Conservation (phyloP, 208 protist species). For the Trypanosomatidae sp. region DNA sequence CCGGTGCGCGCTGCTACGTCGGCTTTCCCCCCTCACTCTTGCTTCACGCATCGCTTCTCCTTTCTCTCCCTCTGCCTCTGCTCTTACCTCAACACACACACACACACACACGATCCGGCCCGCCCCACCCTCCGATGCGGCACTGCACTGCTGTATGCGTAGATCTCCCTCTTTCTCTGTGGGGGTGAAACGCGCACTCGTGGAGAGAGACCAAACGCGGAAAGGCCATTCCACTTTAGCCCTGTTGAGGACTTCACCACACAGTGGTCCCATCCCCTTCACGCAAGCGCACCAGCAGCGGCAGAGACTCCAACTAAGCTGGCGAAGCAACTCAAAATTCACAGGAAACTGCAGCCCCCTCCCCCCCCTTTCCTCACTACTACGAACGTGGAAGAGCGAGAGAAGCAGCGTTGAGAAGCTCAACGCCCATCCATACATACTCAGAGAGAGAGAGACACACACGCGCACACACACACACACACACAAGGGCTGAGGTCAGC, state of each 20-base stretch:
- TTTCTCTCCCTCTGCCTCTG: neutral
- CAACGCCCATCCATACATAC: neutral
- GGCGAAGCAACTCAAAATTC: neutral
- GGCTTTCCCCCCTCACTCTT: neutral
- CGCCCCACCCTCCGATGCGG: neutral
- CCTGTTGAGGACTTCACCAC: neutral
- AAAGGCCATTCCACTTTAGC: no score
- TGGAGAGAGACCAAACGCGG: neutral
- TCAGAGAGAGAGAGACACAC: neutral
- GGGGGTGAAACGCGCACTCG: neutral
- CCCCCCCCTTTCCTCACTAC: neutral
- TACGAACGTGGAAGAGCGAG: neutral
- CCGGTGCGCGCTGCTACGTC: neutral
- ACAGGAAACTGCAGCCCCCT: neutral
- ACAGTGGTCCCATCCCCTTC: neutral
- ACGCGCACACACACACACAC: constrained; percentile 6
- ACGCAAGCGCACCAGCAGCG: neutral
- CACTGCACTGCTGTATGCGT: neutral
- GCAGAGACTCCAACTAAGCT: neutral
- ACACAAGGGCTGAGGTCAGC: neutral
- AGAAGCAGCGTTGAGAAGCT: neutral
- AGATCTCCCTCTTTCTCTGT: neutral
- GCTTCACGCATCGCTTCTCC: neutral
- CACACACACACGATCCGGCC: neutral
- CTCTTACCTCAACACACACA: neutral